These are phyloP conservation scores for Populus tomentosa DNA, from an alignment of 441 rosid genomes.

Conservation along the genomic window DNA sequence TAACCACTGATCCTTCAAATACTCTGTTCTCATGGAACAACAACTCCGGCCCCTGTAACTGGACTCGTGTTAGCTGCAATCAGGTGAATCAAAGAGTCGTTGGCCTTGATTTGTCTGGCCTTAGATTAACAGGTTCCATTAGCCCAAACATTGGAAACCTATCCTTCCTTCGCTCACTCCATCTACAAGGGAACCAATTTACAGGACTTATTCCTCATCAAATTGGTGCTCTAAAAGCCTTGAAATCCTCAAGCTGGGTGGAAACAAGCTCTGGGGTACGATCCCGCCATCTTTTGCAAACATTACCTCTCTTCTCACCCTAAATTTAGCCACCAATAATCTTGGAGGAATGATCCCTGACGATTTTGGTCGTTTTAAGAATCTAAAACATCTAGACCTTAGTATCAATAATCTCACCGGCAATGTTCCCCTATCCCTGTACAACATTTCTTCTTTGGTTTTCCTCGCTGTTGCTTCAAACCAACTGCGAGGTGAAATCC, in stretches of 20 bases:
- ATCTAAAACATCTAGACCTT: conserved; percentile 37
- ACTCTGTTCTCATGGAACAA: conserved; percentile 37
- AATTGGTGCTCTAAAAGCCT: conserved; percentile 13
- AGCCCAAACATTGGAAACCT: conserved; percentile 45
- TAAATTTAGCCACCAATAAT: conserved; percentile 37
- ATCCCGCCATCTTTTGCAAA: conserved; percentile 36
- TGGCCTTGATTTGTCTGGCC: conserved; percentile 17
- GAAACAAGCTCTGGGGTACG: conserved; percentile 31
- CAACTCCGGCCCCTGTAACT: conserved; percentile 39
- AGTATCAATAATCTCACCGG: conserved; percentile 39
- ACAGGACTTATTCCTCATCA: too few relatives aligned
- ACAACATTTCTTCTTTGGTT: conserved; percentile 47
- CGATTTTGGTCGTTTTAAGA: conserved; percentile 32
- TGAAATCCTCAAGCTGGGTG: conserved; percentile 36
- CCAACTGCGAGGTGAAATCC: conserved; percentile 40
- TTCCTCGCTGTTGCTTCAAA: conserved; percentile 45
- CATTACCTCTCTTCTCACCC: conserved; percentile 31
- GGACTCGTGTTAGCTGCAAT: conserved; percentile 51
- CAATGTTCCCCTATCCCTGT: conserved; percentile 34
- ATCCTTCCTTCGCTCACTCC: conserved; percentile 5
- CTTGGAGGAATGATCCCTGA: conserved; percentile 36
- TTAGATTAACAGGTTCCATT: conserved; percentile 32
- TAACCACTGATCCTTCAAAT: conserved; percentile 12
- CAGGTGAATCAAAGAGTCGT: conserved; percentile 23
- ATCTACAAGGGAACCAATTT: too few relatives aligned